Conservation (phyloP, 306 rosid genomes). For the Prunus campanulata region DNA sequence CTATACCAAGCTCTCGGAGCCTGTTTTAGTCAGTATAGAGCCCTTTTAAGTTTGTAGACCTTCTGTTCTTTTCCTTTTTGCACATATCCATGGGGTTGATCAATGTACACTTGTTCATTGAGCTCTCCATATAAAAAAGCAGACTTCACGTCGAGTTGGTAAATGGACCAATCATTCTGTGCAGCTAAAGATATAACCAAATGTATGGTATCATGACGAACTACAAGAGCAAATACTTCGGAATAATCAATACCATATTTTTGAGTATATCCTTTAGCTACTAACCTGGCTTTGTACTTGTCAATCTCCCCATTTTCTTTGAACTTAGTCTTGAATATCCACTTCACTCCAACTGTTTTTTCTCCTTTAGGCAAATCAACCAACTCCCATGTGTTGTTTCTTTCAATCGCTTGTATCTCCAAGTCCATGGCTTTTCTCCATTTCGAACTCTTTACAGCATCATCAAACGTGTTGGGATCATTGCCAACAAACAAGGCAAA, state of each 20-base stretch:
- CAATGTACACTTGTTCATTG: background rate
- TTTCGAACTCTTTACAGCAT: background rate
- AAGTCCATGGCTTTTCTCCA: background rate
- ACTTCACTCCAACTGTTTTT: too few species aligned
- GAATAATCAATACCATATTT: background rate
- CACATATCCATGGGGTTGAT: background rate
- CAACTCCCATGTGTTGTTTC: too few species aligned
- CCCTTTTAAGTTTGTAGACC: background rate
- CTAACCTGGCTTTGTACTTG: background rate
- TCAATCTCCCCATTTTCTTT: background rate
- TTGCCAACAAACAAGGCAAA: background rate
- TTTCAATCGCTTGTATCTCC: background rate
- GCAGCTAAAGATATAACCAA: background rate
- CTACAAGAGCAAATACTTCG: background rate
- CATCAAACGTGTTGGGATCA: background rate
- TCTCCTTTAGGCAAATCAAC: too few species aligned
- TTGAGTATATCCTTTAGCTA: too few species aligned
- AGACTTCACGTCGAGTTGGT: background rate
- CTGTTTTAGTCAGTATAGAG: background rate
- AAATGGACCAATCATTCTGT: background rate
- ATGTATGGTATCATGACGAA: background rate
- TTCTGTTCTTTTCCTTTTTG: background rate
- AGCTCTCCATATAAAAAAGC: background rate
- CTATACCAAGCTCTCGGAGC: background rate
- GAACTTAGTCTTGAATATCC: background rate